A percentile compares a stretch with the other conserved stretches of the same genome.
Conservation (phyloP, 2,329 filamentous ascomycete genomes). For the Aspergillus unguis region DNA sequence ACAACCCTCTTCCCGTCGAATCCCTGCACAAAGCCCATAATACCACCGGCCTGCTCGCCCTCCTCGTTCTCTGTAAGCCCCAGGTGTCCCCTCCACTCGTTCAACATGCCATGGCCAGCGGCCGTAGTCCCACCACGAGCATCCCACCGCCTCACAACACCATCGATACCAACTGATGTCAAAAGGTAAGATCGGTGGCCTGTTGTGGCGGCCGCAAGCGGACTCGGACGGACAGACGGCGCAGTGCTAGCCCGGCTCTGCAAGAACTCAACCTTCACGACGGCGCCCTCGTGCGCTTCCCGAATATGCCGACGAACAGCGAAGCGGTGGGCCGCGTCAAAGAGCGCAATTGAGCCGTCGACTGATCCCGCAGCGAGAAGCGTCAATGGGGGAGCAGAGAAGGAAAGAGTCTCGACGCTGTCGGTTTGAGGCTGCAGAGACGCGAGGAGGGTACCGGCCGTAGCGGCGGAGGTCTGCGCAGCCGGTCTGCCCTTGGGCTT, state of each 20-base stretch:
- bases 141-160: constrained; percentile 88
- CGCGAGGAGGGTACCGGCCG: constrained; percentile 73
- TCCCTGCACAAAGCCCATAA: constrained; percentile 83
- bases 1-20: constrained; percentile 71
- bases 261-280: constrained; percentile 91
- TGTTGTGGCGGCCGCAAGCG: constrained; percentile 25
- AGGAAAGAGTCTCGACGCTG: constrained; percentile 72
- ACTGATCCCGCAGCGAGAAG: constrained; percentile 63
- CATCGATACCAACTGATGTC: constrained; percentile 88
- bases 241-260: constrained; percentile 40
- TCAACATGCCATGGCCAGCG: constrained; percentile 66
- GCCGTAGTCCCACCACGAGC: constrained; percentile 64
- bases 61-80: constrained; percentile 45
- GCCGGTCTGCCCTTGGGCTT: constrained; percentile 49
- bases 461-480: constrained; percentile 35
- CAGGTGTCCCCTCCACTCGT: constrained; percentile 84
- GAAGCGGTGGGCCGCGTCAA: constrained; percentile 81
- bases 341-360: constrained; percentile 72
- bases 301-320: constrained; percentile 78
- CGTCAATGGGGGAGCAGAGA: constrained; percentile 59
- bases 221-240: constrained; percentile 23
- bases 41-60: constrained; percentile 78
- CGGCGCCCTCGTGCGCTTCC: constrained; percentile 79
- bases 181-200: constrained; percentile 62
- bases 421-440: constrained; percentile 75